Conservation (phyloP, 2,329 filamentous ascomycete species). For the Neopestalotiopsis sp. region DNA sequence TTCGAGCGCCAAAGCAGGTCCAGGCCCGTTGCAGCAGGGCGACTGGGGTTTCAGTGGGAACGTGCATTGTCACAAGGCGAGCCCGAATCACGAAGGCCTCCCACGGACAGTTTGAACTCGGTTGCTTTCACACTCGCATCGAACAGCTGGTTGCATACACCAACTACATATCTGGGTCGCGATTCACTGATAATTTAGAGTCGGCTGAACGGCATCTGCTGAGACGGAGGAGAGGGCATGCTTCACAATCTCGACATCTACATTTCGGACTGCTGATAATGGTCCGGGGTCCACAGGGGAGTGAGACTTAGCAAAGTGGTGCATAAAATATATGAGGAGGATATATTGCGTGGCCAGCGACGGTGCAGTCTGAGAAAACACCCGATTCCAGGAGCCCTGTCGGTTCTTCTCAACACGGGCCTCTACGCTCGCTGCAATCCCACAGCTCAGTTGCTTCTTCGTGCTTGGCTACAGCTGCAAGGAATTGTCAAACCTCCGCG, state of each 20-base stretch:
- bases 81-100: not conserved
- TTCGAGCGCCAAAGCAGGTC: not conserved
- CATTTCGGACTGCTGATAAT: not conserved
- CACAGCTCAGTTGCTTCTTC: constrained; percentile 10
- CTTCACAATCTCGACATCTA: not conserved
- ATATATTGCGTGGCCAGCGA: not conserved
- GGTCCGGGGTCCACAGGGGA: not conserved
- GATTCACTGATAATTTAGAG: too few relatives aligned
- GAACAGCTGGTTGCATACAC: not conserved
- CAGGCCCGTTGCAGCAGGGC: not conserved
- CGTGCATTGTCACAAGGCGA: constrained; percentile 10
- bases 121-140: not conserved
- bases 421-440: not conserved
- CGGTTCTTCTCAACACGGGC: not conserved
- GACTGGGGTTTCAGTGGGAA: not conserved
- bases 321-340: not conserved
- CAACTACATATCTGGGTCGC: not conserved
- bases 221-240: not conserved
- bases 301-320: not conserved
- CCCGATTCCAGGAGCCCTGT: not conserved
- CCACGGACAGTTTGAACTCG: not conserved
- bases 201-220: not conserved
- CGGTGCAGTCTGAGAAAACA: not conserved
- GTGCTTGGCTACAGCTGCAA: not conserved
- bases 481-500: not conserved